Percentiles rank a stretch among this genome's conserved stretches.
phyloP scores from a whole-genome alignment of 768 basidiomycete species.

The Amanita inopinata region DNA sequence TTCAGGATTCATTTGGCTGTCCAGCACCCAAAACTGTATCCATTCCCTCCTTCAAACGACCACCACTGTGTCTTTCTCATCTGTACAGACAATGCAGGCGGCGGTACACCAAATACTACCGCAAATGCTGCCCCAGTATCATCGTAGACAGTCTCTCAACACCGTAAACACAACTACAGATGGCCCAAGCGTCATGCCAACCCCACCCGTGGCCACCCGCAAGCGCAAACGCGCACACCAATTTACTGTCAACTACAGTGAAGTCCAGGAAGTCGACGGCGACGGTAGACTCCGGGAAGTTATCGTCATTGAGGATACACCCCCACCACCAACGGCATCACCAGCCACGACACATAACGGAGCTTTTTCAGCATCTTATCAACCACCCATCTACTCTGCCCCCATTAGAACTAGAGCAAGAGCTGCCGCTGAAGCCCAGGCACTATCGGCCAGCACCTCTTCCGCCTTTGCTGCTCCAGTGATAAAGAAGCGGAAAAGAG shows the following conservation, averaged over 20 bases:
- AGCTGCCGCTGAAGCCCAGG: slow-evolving; percentile 80
- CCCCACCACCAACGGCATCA: slow-evolving; percentile 72
- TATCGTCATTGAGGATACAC: slow-evolving; percentile 90
- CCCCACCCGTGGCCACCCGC: slow-evolving; percentile 63
- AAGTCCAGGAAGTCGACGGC: slow-evolving; percentile 79
- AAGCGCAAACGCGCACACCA: slow-evolving; percentile 79
- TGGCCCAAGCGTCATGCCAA: slow-evolving; percentile 58
- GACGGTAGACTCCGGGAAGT: slow-evolving; percentile 73
- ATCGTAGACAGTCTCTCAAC: slow-evolving; percentile 45
- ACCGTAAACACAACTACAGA: slow-evolving; percentile 27
- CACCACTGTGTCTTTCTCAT: slow-evolving; percentile 46
- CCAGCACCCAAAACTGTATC: slow-evolving; percentile 25
- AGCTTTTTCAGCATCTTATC: slow-evolving; percentile 70
- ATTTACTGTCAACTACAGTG: slow-evolving; percentile 78
- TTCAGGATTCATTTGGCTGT: slow-evolving; percentile 31
- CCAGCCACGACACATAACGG: slow-evolving; percentile 64
- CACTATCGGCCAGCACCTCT: slow-evolving; percentile 59
- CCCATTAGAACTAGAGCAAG: slow-evolving; percentile 79
- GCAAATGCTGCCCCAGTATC: slow-evolving; percentile 55
- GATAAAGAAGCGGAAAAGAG: slow-evolving; percentile 79
- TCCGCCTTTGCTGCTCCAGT: slow-evolving; percentile 58
- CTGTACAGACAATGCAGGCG: slow-evolving; percentile 56
- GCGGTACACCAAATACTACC: slow-evolving; percentile 58
- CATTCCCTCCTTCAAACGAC: slow-evolving; percentile 20
- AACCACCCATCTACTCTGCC: slow-evolving; percentile 64